A percentile compares a stretch with the other conserved stretches of the same genome.
phyloP scores from a whole-genome alignment of 495 filamentous ascomycete genomes.

The Hypoxylon cercidicola region DNA sequence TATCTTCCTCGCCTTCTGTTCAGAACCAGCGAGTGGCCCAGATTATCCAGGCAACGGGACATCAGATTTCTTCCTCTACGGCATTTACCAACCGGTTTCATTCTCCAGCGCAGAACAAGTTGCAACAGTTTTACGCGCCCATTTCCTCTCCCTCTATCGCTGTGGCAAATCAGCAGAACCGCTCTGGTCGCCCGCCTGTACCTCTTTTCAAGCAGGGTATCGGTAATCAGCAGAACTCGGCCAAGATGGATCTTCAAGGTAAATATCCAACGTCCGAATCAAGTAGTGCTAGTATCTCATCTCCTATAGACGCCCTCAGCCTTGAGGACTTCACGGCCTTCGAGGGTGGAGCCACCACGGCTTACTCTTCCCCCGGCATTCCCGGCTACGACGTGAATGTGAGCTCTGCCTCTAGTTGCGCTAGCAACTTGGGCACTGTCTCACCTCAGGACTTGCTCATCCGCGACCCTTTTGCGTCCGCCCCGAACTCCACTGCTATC shows the following conservation, averaged over 20 bases:
- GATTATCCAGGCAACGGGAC: slow-evolving; percentile 69
- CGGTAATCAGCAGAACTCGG: slow-evolving; percentile 52
- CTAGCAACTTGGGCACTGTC: slow-evolving; percentile 71
- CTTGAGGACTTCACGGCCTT: slow-evolving; percentile 63
- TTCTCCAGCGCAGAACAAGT: slow-evolving; percentile 55
- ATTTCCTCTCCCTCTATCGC: slow-evolving; percentile 57
- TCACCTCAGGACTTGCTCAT: slow-evolving; percentile 87
- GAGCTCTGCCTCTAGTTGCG: slow-evolving; percentile 53
- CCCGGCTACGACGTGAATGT: slow-evolving; percentile 54
- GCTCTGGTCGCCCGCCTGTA: slow-evolving; percentile 60
- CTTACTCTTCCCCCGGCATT: slow-evolving; percentile 64
- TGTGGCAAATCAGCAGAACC: slow-evolving; percentile 59
- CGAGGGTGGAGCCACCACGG: slow-evolving; percentile 60
- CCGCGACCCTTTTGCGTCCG: slow-evolving; percentile 70
- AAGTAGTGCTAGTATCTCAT: slow-evolving; percentile 52
- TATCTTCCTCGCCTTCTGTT: slow-evolving; percentile 53
- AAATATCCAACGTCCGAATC: slow-evolving; percentile 29
- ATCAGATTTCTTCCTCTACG: slow-evolving; percentile 62
- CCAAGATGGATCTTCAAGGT: slow-evolving; percentile 62
- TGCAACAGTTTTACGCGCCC: slow-evolving; percentile 63
- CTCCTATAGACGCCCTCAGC: slow-evolving; percentile 57
- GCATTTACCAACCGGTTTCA: slow-evolving; percentile 66
- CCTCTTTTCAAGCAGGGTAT: slow-evolving; percentile 63
- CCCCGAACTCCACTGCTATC: slow-evolving; percentile 83
- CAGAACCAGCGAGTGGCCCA: slow-evolving; percentile 68